Percentiles rank a stretch among this genome's conserved stretches.
phyloP scores from a whole-genome alignment of 352 stramenopile species.

The Albugo laibachii region DNA sequence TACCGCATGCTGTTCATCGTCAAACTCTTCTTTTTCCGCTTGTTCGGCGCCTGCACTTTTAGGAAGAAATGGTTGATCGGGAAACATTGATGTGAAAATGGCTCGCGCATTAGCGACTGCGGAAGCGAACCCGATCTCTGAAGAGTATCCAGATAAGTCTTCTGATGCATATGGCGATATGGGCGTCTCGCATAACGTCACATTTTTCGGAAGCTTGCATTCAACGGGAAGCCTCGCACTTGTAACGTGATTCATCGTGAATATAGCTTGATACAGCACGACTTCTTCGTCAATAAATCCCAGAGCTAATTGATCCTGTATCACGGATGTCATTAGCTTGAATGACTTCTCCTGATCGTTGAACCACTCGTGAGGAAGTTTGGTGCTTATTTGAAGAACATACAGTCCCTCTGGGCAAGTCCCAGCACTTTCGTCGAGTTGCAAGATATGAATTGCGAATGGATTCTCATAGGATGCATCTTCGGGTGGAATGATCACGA shows the following conservation, averaged over 20 bases:
- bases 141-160: conserved; percentile 10
- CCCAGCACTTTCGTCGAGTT: conserved; percentile 41
- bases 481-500: conserved; percentile 47
- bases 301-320: conserved; percentile 9
- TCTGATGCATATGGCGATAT: conserved; percentile 2
- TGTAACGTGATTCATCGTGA: conserved; percentile 31
- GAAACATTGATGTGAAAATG: conserved; percentile 42
- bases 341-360: conserved; percentile 15
- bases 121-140: conserved; percentile 45
- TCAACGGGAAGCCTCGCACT: conserved; percentile 5
- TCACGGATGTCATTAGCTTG: conserved; percentile 17
- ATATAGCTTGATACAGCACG: conserved; percentile 33
- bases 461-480: conserved; percentile 28
- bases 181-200: conserved; percentile 27
- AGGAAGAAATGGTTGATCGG: conserved; percentile 29
- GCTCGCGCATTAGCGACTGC: conserved; percentile 30
- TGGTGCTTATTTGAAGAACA: conserved; percentile 44
- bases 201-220: conserved; percentile 10
- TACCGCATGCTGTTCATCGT: conserved; percentile 36
- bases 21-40: conserved; percentile 30
- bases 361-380: conserved; percentile 20
- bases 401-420: conserved; percentile 37
- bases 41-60: conserved; percentile 40
- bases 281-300: conserved; percentile 5
- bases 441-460: conserved; percentile 45